Percentiles rank a stretch among this genome's conserved stretches.
These are phyloP conservation scores for Dryas drummondii DNA, from an alignment of 306 rosid genomes.

Conservation along the genomic window DNA sequence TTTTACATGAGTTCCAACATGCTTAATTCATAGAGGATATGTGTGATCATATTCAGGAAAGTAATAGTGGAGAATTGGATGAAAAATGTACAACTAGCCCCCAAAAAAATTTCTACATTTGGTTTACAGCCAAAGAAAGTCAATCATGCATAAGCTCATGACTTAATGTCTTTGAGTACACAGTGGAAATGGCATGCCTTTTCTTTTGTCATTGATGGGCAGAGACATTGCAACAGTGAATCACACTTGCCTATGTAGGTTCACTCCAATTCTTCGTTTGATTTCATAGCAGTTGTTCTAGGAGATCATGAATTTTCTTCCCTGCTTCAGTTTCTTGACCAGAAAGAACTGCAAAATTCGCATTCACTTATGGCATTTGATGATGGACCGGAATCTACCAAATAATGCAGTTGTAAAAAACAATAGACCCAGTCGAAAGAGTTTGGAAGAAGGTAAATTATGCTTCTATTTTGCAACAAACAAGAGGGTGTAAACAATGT, in stretches of 20 bases:
- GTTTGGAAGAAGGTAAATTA: background rate
- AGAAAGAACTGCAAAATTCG: background rate
- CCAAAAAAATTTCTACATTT: background rate
- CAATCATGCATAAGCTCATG: too few relatives aligned
- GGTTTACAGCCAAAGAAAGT: background rate
- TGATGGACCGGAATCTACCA: background rate
- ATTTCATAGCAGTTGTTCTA: background rate
- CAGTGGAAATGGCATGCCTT: background rate
- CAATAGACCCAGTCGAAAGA: too few relatives aligned
- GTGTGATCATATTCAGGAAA: background rate
- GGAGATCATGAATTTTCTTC: background rate
- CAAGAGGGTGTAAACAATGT: background rate
- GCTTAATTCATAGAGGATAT: background rate
- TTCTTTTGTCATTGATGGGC: background rate
- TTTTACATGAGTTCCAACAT: background rate
- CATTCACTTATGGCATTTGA: background rate
- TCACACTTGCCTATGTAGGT: background rate
- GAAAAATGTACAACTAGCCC: background rate
- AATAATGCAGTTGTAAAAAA: conserved; percentile 3
- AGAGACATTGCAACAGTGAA: conserved; percentile 13
- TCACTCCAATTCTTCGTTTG: background rate
- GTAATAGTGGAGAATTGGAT: background rate
- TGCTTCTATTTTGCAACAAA: background rate
- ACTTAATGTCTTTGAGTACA: too few relatives aligned
- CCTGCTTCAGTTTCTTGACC: conserved; percentile 2